Base-by-base conservation (phyloP, 1,139 yeast genomes). In the Pichia sp. region DNA sequence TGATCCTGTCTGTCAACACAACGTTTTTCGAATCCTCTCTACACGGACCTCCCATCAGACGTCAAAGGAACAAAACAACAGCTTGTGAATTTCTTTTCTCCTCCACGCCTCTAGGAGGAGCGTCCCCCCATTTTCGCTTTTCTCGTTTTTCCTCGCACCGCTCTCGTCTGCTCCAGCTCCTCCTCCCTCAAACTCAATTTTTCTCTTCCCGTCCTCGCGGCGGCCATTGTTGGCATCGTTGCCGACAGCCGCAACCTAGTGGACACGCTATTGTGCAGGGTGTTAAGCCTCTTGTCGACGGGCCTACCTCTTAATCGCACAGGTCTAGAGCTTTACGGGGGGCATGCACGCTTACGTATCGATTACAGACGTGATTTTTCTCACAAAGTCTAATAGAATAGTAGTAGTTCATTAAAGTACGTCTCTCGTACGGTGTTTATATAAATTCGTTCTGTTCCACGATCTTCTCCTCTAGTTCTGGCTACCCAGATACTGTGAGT, bases 401-500 rank as follows among this genome's bases (percentile, higher is more conserved):
- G 28, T 25, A 25, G 9, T 25, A 9, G 5, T 34, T 34, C 16
- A 12, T 18, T 34, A 34, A 12, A 8, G 10, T 41, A 26, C n/a
- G 10, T 22, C 26, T 18, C 10, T n/a, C 39, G 19, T 18, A 12
- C 39, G 6, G 19, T n/a, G 21, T 10, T 25, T 25, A 25, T 25
- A 25, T 6, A 25, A 9, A 25, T 25, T 25, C 28, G 9, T 25
- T 9, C 9, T 9, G 28, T 9, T 25, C 30, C 46, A 25, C 8
- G 13, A 30, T 19, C 13, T 40, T 31, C 21, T 16, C 40, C 41
- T 22, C n/a, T 47, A n/a, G n/a, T n/a, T 30, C 40, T 45, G n/a
- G n/a, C 25, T 34, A 5, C 52, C 46, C 6, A 84, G 65, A 62
- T 70, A 86, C 61, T 85, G 75, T 0, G 87, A 80, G 66, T 85